Evolutionary conservation across 169 alveolate genomes (phyloP), one percentile per base, ranked within the genome.

Genomic region (Pseudocohnilembus persalinus): DNA sequence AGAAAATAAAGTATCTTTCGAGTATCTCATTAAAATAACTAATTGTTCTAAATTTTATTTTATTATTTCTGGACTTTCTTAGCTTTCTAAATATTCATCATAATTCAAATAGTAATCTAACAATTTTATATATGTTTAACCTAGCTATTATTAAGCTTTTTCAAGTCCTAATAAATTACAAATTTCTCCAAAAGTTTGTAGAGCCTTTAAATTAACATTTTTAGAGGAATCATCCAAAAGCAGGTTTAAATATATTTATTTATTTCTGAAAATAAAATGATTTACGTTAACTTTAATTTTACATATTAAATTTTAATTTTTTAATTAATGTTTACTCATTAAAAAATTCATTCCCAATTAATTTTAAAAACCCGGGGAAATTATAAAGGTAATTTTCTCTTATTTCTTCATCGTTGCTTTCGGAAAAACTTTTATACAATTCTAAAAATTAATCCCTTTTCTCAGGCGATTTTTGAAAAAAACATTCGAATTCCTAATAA

Each of bases 401-500:
- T 49, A 49, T 49, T 11, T 49, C 20, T 49, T 49, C 20, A 20
- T 4, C 4, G 26, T 49, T 20, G 20, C 68, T 49, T 49, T 4
- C 4, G 20, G 68, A 49, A 49, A 49, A 49, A 11, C 20, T 49
- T 49, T 49, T 20, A 20, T 49, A 49, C 4, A 20, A 4, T 11
- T 49, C 4, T 20, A 49, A 20, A 49, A 49, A 49, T 49, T 4
- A 4, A 11, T 49, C 68, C 4, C 4, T 49, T 49, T 64, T 49
- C 27, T 79, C 31, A 34, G 34, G 4, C 34, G 34, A 49, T 49
- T 35, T 29, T 28, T 31, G 15, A n/a, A 79, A 24, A 79, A 49
- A 49, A 33, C 63, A 49, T 63, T 79, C 35, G 16, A 79, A 49
- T 28, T 79, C 29, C 34, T 34, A 35, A 79, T 49, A 79, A 35